These are phyloP conservation scores for Eucalyptus dawsonii DNA, from an alignment of 345 rosid genomes.

Conservation along the genomic window DNA sequence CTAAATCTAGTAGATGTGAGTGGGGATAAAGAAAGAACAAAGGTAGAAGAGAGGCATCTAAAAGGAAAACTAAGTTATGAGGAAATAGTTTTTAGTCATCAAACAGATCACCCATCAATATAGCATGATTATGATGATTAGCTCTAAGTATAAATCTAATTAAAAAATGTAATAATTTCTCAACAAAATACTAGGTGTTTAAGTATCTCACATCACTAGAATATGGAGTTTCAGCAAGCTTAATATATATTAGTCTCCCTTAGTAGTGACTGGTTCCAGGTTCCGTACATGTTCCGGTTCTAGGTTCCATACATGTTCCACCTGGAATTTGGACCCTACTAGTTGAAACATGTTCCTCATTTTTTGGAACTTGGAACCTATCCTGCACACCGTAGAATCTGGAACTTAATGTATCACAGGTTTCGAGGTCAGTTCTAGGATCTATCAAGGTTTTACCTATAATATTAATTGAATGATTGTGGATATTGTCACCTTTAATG, in stretches of 20 bases:
- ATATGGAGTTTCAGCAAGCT: background rate
- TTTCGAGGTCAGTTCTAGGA: fast-evolving
- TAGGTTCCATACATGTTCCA: no score
- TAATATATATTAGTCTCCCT: background rate
- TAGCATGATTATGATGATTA: background rate
- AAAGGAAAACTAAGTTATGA: background rate
- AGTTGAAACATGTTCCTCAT: no score
- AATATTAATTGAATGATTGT: no score
- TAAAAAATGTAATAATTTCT: background rate
- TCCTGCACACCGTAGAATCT: no score
- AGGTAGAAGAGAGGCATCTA: background rate
- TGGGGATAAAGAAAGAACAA: background rate
- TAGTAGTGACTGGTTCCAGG: no score
- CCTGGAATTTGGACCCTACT: no score
- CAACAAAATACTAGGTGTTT: background rate
- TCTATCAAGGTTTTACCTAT: no score
- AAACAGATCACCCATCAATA: background rate
- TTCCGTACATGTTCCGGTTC: no score
- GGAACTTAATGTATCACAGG: fast-evolving
- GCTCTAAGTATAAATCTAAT: background rate
- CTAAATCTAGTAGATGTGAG: background rate
- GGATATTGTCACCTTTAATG: no score
- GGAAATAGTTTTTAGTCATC: background rate
- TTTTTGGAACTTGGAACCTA: no score
- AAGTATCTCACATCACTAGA: background rate